Conservation (phyloP, 225 moss, liverwort and hornwort species). For the Anthoceros angustus region DNA sequence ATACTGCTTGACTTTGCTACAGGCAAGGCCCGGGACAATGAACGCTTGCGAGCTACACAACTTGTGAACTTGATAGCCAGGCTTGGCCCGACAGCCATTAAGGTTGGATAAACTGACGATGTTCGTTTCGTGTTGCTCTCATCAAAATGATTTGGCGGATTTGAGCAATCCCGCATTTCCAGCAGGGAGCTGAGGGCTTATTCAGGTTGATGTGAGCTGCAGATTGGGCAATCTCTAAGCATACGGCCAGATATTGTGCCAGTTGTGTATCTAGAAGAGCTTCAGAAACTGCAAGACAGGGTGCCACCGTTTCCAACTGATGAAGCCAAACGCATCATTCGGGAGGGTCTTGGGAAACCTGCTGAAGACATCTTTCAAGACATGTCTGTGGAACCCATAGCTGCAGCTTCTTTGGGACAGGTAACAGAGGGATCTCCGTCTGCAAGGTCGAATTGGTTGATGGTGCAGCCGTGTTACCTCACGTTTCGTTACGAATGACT, state of each 20-base stretch:
- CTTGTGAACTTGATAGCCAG: conserved; percentile 65
- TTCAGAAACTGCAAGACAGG: conserved; percentile 84
- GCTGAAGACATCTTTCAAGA: conserved; percentile 51
- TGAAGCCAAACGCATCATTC: conserved; percentile 60
- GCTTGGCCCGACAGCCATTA: conserved; percentile 79
- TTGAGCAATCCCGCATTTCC: no score
- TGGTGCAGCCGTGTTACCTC: no score
- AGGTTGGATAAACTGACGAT: conserved; percentile 21
- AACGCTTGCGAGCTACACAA: conserved; percentile 47
- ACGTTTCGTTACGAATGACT: no score
- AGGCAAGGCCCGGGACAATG: conserved; percentile 34
- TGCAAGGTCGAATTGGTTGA: no score
- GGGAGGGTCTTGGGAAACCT: conserved; percentile 47
- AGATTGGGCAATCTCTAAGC: conserved; percentile 91
- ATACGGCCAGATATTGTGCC: conserved; percentile 78
- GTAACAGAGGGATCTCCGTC: conserved; percentile 11
- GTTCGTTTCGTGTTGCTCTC: no score
- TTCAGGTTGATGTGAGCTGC: not conserved
- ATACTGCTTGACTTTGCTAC: conserved; percentile 43
- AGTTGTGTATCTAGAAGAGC: conserved; percentile 59
- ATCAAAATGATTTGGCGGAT: no score
- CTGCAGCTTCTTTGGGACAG: conserved; percentile 93
- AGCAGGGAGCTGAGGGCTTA: no score
- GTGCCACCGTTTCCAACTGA: conserved; percentile 73
- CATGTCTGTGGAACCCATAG: conserved; percentile 66